Evolutionary conservation across 371 early-diverging fungal species (phyloP), one percentile per base, ranked within the genome.

Genomic region (Rhizopus sp.): DNA sequence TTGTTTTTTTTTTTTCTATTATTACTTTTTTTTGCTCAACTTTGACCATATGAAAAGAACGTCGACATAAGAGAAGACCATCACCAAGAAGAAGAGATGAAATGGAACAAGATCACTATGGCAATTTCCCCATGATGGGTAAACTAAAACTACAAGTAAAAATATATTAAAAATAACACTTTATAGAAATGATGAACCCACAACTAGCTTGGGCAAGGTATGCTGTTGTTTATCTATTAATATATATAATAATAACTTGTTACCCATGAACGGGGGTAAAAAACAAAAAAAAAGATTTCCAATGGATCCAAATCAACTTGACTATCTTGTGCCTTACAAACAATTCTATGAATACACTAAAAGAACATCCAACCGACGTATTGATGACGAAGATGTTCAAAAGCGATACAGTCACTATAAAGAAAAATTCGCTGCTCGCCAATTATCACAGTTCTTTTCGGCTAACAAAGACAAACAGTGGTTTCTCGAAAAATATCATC

Each of bases 401-500:
- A 80, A 82, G 32, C 76, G 84, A 44, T 96, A 90, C 56, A 87
- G 85, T 42, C 79, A 80, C 33, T 96, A 96, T 69, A 88, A 87
- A 56, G 92, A 93, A 54, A 84, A 88, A 34, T 88, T 85, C 52
- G 78, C 78, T 16, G 75, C 81, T 48, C 84, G 85, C 34, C 86
- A 88, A 45, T 71, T 88, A 47, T 71, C 80, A 44, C 77, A 78
- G 30, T 94, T 94, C 67, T 94, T 90, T 66, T 78, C 75, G 1
- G 77, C 75, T 29, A 92, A 95, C 72, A 90, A 89, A 59, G 83
- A 88, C 5, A 88, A 89, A 38, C 94, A 93, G 52, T 96, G 97
- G 97, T 96, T 95, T 72, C 70, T 81, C 35, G 95, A 95, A 71
- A 91, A 91, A 65, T 96, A 95, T 64, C 92, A 94, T 63, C 93